Base-by-base conservation (phyloP, 2,329 filamentous ascomycete genomes). In the Meredithiella fracta region DNA sequence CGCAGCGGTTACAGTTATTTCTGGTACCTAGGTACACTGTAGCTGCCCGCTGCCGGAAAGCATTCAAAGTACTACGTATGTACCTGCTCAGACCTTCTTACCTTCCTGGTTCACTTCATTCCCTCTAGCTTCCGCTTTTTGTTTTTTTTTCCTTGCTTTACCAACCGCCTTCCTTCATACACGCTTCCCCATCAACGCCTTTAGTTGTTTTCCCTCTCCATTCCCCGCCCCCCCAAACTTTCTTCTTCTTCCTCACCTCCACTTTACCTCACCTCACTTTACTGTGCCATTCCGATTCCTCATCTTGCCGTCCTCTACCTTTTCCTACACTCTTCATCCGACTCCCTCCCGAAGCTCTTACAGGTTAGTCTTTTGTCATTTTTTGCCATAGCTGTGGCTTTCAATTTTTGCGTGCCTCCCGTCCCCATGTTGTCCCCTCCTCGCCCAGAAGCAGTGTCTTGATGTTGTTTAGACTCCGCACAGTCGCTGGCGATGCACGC, bases 151-250 rank as follows among this genome's bases (percentile, higher is more conserved):
- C 60, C 57, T 59, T 59, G 56, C 55, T 64, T 60, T 61, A 60
- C 62, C 52, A 58, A 58, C 57, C 59, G 55, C 58, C 55, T 52
- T 60, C 59, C 62, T 60, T 60, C 60, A 59, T 58, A 63, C 62
- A 65, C 63, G 62, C 62, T 64, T 61, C 63, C 29, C 5, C 29
- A 34, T 34, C 29, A 34, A 34, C 29, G 63, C 47, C 64, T 61
- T 63, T 55, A 58, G 52, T 55, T 55, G 56, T 58, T 60, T 61
- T 58, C 56, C n/a, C 56, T 59, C 56, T 57, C 55, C 29, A 34
- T 11, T 34, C 58, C 59, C 58, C 62, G 60, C 60, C 61, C 62
- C 60, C 61, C 63, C 62, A 58, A 58, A 59, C 60, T 61, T 54
- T 34, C 29, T 34, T 58, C 59, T 56, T 60, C 55, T 59, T 53